Percentiles rank a stretch among this genome's conserved stretches.
Evolutionary conservation across 805 yeast species (phyloP).

Genomic region (Wickerhamomyces sydowiorum): DNA sequence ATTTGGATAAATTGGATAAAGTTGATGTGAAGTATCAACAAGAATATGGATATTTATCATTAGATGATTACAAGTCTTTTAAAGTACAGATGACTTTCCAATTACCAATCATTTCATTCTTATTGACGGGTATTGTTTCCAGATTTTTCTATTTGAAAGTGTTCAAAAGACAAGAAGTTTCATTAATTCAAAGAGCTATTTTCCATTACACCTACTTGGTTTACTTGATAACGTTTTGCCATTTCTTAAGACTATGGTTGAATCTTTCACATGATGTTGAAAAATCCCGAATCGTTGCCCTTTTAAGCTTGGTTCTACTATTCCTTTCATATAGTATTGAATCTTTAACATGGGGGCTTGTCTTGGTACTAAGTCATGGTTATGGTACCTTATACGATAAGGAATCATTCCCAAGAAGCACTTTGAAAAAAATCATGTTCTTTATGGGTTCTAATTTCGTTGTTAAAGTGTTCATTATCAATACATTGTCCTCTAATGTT

Average conservation of each 20-base stretch:
- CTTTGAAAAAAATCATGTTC: neutral
- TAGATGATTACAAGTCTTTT: neutral
- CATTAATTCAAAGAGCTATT: neutral
- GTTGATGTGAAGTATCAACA: slow-evolving; percentile 1
- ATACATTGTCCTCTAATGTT: neutral
- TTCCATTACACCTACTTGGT: neutral
- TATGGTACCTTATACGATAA: slow-evolving; percentile 1
- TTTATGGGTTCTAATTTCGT: neutral
- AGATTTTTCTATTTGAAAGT: neutral
- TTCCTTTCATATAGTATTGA: neutral
- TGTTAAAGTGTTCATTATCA: neutral
- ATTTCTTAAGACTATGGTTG: neutral
- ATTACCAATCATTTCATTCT: neutral
- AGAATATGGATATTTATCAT: slow-evolving; percentile 1
- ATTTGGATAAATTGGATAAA: neutral
- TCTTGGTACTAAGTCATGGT: neutral
- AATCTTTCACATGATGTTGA: neutral
- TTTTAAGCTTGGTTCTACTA: neutral
- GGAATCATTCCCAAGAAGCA: neutral
- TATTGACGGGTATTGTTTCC: neutral
- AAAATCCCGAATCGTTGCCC: too few species aligned
- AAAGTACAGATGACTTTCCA: neutral
- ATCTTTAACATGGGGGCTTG: neutral
- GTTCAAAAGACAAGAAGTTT: neutral
- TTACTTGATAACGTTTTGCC: neutral